Evolutionary conservation across 768 basidiomycete genomes (phyloP).

Genomic region (Boletellus sp.): DNA sequence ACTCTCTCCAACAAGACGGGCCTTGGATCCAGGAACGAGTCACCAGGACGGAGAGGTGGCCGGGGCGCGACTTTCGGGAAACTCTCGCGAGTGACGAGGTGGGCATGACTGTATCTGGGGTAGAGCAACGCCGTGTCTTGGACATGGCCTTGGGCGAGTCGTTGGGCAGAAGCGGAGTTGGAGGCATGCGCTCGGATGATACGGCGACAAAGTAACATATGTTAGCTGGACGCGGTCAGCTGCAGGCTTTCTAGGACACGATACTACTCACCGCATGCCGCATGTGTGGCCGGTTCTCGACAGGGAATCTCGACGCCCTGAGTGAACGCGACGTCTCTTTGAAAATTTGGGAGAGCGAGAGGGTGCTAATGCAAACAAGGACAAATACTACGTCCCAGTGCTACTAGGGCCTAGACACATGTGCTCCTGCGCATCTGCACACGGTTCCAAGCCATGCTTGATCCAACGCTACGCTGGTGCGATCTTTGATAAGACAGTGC

Average conservation of each 20-base stretch:
- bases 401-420: too few relatives aligned
- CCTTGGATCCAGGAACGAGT: conserved; percentile 6
- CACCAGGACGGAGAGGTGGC: neutral
- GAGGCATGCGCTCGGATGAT: conserved; percentile 45
- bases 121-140: conserved; percentile 8
- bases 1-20: conserved; percentile 24
- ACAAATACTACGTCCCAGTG: conserved; percentile 16
- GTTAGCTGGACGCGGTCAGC: conserved; percentile 46
- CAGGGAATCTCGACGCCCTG: conserved; percentile 28
- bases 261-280: conserved; percentile 55
- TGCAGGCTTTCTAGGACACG: neutral
- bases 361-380: conserved; percentile 22
- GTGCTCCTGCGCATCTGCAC: too few relatives aligned
- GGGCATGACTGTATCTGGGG: conserved; percentile 13
- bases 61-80: conserved; percentile 6
- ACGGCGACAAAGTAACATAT: conserved; percentile 74
- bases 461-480: too few relatives aligned
- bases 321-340: conserved; percentile 29
- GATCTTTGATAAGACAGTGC: too few relatives aligned
- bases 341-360: conserved; percentile 26
- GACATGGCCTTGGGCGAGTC: conserved; percentile 18
- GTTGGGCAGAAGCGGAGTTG: conserved; percentile 25
- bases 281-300: conserved; percentile 30
- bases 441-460: too few relatives aligned
- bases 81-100: conserved; percentile 12